Evolutionary conservation across 345 rosid species (phyloP).

Genomic region (Bruguiera parviflora): DNA sequence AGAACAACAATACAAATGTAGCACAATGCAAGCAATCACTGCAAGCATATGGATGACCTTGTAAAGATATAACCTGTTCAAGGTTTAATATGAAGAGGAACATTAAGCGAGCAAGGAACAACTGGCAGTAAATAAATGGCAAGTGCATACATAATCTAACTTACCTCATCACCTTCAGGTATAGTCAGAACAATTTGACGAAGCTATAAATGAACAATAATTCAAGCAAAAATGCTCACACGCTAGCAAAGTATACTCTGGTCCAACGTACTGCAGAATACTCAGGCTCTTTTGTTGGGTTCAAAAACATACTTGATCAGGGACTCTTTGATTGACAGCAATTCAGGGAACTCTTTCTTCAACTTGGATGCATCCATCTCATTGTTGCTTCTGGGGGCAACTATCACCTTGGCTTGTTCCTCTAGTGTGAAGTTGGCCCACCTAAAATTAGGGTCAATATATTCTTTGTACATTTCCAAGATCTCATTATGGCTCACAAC

Average conservation of each 20-base stretch:
- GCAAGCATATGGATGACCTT: neutral
- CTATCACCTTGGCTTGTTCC: slow-evolving; percentile 72
- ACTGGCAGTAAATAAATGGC: no score
- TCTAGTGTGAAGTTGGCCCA: slow-evolving; percentile 63
- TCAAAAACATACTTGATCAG: slow-evolving; percentile 64
- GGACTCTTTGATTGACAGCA: slow-evolving; percentile 63
- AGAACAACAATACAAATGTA: neutral
- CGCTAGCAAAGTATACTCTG: neutral
- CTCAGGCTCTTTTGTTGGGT: slow-evolving; percentile 57
- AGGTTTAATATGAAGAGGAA: neutral
- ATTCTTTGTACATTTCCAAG: slow-evolving; percentile 68
- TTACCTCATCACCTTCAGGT: neutral
- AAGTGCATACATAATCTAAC: neutral
- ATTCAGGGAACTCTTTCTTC: slow-evolving; percentile 67
- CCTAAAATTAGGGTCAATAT: slow-evolving; percentile 52
- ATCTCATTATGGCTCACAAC: slow-evolving; percentile 76
- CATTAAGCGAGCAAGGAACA: neutral
- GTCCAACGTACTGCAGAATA: slow-evolving; percentile 4
- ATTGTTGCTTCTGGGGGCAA: slow-evolving; percentile 74
- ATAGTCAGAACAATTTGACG: slow-evolving; percentile 4
- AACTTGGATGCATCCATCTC: slow-evolving; percentile 73
- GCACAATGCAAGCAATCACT: neutral
- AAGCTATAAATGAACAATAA: neutral
- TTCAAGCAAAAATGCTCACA: neutral
- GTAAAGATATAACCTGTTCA: neutral